Evolutionary conservation across 331 rosid genomes (phyloP).

Genomic region (Pyrus hybrid): DNA sequence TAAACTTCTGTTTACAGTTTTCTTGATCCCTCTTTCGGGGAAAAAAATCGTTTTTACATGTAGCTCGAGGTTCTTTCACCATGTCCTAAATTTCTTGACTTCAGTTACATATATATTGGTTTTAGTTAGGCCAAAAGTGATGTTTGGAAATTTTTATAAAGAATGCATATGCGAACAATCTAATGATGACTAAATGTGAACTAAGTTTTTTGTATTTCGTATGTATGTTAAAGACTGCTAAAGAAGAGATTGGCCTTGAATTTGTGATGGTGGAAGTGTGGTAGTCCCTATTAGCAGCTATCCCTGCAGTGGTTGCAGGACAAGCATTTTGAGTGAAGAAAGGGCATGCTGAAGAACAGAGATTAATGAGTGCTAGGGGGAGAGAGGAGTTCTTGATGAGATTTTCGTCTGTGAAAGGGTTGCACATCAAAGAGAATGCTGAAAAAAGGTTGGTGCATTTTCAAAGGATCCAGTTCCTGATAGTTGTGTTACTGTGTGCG

Average conservation of each 20-base stretch:
- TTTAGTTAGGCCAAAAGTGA: background rate
- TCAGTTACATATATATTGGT: background rate
- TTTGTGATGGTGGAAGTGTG: slow-evolving; percentile 73
- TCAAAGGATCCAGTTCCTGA: slow-evolving; percentile 94
- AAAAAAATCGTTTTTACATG: background rate
- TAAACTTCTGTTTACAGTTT: background rate
- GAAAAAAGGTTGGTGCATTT: slow-evolving; percentile 78
- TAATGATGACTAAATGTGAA: background rate
- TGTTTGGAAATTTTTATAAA: background rate
- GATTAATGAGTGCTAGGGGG: slow-evolving; percentile 58
- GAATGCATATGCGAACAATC: background rate
- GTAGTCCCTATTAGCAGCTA: slow-evolving; percentile 82
- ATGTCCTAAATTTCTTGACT: background rate
- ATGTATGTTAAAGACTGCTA: background rate
- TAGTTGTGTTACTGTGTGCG: slow-evolving; percentile 91
- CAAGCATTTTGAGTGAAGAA: slow-evolving; percentile 61
- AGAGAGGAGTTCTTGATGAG: slow-evolving; percentile 78
- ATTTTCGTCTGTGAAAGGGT: slow-evolving; percentile 91
- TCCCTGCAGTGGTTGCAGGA: too few species aligned
- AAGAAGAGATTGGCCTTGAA: slow-evolving; percentile 15
- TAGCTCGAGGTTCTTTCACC: background rate
- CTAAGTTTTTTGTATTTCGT: background rate
- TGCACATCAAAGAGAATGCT: slow-evolving; percentile 87
- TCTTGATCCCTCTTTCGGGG: background rate
- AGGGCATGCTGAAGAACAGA: slow-evolving; percentile 57